These are phyloP conservation scores for Punica granatum DNA, from an alignment of 345 rosid species.

Conservation along the genomic window DNA sequence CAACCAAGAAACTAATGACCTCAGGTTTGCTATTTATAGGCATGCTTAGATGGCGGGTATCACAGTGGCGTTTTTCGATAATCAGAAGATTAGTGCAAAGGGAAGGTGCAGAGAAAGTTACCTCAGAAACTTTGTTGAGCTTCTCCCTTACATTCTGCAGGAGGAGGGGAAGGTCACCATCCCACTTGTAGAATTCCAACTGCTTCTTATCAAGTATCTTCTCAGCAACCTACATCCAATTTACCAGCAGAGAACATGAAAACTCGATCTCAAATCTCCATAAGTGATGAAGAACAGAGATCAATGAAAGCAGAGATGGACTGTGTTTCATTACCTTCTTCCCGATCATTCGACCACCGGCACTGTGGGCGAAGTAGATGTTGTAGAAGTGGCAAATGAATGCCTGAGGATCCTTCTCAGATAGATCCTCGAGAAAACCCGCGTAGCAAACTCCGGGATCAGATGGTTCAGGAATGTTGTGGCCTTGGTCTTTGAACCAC, in stretches of 20 bases:
- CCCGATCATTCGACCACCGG: constrained; percentile 28
- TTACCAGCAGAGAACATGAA: not conserved
- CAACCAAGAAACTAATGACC: too few relatives aligned
- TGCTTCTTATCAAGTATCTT: constrained; percentile 56
- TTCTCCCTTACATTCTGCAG: constrained; percentile 81
- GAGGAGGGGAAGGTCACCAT: constrained; percentile 63
- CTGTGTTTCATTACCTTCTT: constrained; percentile 10
- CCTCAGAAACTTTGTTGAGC: constrained; percentile 71
- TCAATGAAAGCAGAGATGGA: not conserved
- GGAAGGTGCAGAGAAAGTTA: constrained; percentile 6
- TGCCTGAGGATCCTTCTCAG: constrained; percentile 22
- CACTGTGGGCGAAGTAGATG: constrained; percentile 22
- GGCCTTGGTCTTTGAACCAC: constrained; percentile 23
- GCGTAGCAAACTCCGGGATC: constrained; percentile 16
- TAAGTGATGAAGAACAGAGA: not conserved
- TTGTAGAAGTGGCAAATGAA: constrained; percentile 29
- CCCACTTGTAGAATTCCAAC: constrained; percentile 87
- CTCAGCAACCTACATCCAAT: constrained; percentile 50
- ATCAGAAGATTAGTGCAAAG: not conserved
- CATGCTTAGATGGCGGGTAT: too few relatives aligned
- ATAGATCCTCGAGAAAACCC: constrained; percentile 15
- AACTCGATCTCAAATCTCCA: not conserved
- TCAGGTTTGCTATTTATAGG: too few relatives aligned
- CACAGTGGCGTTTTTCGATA: not conserved
- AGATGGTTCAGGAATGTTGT: constrained; percentile 20